Evolutionary conservation across 75 land plant genomes (phyloP).

Genomic region (Cunninghamia lanceolata): DNA sequence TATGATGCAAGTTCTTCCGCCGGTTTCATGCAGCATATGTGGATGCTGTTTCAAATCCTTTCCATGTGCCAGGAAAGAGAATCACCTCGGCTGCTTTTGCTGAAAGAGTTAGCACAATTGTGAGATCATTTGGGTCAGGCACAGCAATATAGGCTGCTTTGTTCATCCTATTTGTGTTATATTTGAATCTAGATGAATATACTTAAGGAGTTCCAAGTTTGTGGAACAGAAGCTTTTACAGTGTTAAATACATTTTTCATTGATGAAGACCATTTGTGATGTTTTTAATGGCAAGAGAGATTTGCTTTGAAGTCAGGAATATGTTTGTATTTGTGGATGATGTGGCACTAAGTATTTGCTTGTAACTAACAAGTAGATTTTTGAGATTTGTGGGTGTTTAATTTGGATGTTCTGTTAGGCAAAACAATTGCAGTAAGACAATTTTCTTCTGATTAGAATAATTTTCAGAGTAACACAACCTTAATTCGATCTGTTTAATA

Average conservation of each 20-base stretch:
- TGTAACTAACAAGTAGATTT: not conserved
- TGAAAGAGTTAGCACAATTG: conserved; percentile 69
- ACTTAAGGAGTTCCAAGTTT: not conserved
- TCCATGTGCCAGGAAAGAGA: conserved; percentile 94
- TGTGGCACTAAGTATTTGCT: not conserved
- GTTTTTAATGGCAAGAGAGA: not conserved
- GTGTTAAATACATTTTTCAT: not conserved
- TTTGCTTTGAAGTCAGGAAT: not conserved
- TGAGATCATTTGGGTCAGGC: conserved; percentile 76
- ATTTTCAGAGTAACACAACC: not conserved
- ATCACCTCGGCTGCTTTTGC: conserved; percentile 80
- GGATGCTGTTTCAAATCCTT: conserved; percentile 95
- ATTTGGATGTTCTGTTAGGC: not conserved
- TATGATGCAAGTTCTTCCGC: conserved; percentile 66
- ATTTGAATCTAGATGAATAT: not conserved
- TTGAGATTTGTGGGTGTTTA: not conserved
- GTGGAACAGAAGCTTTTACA: not conserved
- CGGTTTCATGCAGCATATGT: conserved; percentile 85
- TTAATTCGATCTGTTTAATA: not conserved
- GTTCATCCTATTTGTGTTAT: not conserved
- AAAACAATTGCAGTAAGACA: not conserved
- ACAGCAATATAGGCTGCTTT: conserved; percentile 5
- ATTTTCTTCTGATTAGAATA: not conserved
- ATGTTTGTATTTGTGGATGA: not conserved
- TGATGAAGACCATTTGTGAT: not conserved